phyloP scores from a whole-genome alignment of 2,329 filamentous ascomycete species.

The Fusarium newnesense region DNA sequence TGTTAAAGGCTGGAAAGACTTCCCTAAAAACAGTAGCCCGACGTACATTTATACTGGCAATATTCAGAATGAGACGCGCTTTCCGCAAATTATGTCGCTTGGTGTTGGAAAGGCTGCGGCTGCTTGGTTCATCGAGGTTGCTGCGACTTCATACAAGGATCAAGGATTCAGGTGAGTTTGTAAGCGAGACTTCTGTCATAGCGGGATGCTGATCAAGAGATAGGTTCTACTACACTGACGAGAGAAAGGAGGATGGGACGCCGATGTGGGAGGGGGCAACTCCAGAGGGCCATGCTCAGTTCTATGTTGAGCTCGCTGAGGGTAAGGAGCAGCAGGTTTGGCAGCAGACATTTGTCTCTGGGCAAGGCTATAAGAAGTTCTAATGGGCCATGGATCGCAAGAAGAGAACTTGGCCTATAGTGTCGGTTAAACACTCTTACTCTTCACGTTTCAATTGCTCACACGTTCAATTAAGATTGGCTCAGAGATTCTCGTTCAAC shows the following conservation, averaged over 20 bases:
- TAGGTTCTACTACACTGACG: slow-evolving; percentile 27
- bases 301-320: slow-evolving; percentile 17
- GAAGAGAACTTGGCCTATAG: no score
- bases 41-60: slow-evolving; percentile 15
- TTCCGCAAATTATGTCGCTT: not conserved
- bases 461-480: no score
- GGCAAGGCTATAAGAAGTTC: slow-evolving; percentile 10
- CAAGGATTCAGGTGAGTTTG: not conserved
- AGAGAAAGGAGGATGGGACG: slow-evolving; percentile 8
- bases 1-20: not conserved
- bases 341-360: slow-evolving; percentile 22
- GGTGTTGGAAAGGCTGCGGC: slow-evolving; percentile 12
- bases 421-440: no score
- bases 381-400: fast-evolving
- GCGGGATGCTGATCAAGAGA: no score
- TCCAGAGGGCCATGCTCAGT: not conserved
- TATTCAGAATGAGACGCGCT: not conserved
- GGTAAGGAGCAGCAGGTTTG: not conserved
- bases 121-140: slow-evolving; percentile 4
- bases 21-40: not conserved
- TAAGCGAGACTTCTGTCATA: fast-evolving
- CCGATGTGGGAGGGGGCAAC: slow-evolving; percentile 1
- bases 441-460: no score
- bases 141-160: not conserved
- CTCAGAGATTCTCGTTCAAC: not conserved